Base-by-base conservation (phyloP, 805 yeast genomes). In the Lachancea lanzarotensis region DNA sequence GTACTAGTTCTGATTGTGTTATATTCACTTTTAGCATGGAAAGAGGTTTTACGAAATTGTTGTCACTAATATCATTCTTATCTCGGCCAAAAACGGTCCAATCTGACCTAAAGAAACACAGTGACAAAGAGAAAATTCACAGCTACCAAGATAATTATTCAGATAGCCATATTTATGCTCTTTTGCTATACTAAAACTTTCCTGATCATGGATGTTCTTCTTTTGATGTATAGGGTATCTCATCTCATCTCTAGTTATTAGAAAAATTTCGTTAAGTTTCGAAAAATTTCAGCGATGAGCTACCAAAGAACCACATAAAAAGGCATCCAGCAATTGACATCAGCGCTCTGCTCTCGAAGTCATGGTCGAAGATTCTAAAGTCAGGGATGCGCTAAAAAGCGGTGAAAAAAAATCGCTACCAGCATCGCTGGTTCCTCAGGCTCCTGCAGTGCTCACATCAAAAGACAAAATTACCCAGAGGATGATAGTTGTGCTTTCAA, bases 401-500 rank as follows among this genome's bases (percentile, higher is more conserved):
- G 65, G 62, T 16, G 66, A 60, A 25, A 63, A 67, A 47, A 65
- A 63, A 43, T 68, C 67, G 3, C 53, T 71, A 6, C 79, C 82
- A 22, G 95, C 95, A 1, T 81, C 89, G 3, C 70, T 89, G 41
- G 90, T 89, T 19, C 98, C 98, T 11, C 81, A 80, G 36, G 90
- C 88, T 50, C 98, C 98, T 30, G 69, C 79, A 20, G 79, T 88
- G 7, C 73, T 90, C 45, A 79, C 78, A 34, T 86, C 97, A 0
- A 84, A 78, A 53, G 98, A 91, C 70, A 91, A 91, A 60, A 74
- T 72, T 49, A 82, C 96, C 10, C 81, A 88, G 65, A 76, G 98
- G 59, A 73, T 93, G 56, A 80, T 93, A 47, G 98, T 93, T 17
- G 98, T 93, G n/a, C 74, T 93, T 37, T 81, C 96, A 13, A 95